Base-by-base conservation (phyloP, 495 filamentous ascomycete genomes). In the Aspergillus nanangensis region DNA sequence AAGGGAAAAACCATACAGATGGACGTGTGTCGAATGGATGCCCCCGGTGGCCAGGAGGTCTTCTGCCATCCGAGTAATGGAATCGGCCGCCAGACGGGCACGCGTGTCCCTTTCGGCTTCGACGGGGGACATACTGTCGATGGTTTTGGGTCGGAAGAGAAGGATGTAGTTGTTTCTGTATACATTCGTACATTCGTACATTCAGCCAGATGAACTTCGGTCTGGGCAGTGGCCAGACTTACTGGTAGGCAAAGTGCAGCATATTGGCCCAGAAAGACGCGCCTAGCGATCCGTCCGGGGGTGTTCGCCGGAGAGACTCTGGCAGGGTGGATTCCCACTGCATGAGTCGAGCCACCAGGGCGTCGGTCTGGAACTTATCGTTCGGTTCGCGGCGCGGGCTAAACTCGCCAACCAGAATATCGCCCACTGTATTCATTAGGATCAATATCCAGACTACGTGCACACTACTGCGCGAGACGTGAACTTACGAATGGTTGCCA, bases 371-470 rank as follows among this genome's bases (percentile, higher is more conserved):
- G 23, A 14, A 29, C 14, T 23, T 5, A 21, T 22, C 15, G 9
- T 7, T 4, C 15, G 15, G 8, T 14, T 19, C 11, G 8, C 39
- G 39, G 20, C 39, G 39, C 14, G 39, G 39, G 18, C 39, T 41
- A 17, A 27, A 41, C 14, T 41, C 39, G 3, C 5, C 39, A 8
- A 29, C 23, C 20, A 41, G 20, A 22, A 41, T 41, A 29, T 41
- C 39, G 8, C 39, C 39, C 4, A 38, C 44, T 38, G n/a, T 10
- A 17, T 14, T n/a, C n/a, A 8, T 18, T 57, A 45, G 40, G 45
- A 55, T 38, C 53, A 50, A 46, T 38, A 45, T 23, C 36, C 8
- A 44, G 11, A n/a, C n/a, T n/a, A n/a, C n/a, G n/a, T n/a, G n/a
- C n/a, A n/a, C 11, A 29, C 7, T 29, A 29, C 22, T 50, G 3